Percentiles rank a stretch among this genome's conserved stretches.
phyloP scores from a whole-genome alignment of 2,329 filamentous ascomycete genomes.

The Furcasterigmium sp. region DNA sequence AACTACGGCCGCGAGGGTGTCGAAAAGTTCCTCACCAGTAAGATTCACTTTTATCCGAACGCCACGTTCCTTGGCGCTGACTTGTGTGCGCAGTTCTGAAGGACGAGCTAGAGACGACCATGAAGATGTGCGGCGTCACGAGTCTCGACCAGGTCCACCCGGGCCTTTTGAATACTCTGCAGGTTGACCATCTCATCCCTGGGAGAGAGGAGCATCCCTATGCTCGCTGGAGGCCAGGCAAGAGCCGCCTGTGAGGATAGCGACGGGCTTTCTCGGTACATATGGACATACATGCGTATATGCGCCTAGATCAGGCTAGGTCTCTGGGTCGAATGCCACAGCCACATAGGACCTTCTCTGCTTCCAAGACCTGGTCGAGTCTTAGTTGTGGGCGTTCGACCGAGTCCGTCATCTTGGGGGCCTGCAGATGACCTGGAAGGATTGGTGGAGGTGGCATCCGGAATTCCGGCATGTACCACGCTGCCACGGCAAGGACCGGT shows the following conservation, averaged over 20 bases:
- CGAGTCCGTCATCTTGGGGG: too few relatives aligned
- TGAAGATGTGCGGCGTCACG: slow-evolving; percentile 61
- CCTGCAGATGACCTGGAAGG: too few relatives aligned
- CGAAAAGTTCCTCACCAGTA: slow-evolving; percentile 46
- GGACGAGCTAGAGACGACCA: slow-evolving; percentile 61
- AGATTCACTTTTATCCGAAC: slow-evolving; percentile 18
- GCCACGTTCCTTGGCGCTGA: neutral
- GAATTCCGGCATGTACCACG: too few relatives aligned
- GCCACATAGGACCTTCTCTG: too few relatives aligned
- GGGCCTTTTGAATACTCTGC: slow-evolving; percentile 52
- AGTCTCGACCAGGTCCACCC: slow-evolving; percentile 55
- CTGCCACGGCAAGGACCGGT: too few relatives aligned
- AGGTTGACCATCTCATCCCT: slow-evolving; percentile 41
- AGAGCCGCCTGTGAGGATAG: slow-evolving; percentile 20
- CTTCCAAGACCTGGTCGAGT: too few relatives aligned
- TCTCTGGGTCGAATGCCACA: too few relatives aligned
- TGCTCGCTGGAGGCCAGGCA: slow-evolving; percentile 29
- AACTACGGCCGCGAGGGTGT: slow-evolving; percentile 56
- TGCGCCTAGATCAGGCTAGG: too few relatives aligned
- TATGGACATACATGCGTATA: neutral
- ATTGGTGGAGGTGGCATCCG: too few relatives aligned
- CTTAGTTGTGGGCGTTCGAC: too few relatives aligned
- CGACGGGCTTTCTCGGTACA: too few relatives aligned
- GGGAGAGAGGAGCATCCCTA: slow-evolving; percentile 37
- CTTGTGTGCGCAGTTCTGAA: slow-evolving; percentile 34